phyloP scores from a whole-genome alignment of 768 basidiomycete species.

The Kondoa malvinella region DNA sequence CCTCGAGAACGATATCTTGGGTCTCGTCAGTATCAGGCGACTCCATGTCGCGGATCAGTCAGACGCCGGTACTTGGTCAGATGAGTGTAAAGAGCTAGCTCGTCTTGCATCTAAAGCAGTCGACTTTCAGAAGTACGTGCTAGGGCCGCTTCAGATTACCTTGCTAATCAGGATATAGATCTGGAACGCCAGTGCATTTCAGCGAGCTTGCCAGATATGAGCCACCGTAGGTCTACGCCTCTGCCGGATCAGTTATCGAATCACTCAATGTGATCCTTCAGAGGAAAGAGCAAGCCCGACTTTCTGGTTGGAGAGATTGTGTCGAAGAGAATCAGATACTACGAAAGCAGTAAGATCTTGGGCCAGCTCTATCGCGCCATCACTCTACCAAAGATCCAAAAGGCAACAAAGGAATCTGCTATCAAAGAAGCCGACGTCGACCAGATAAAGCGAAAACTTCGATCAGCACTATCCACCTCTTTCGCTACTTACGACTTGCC shows the following conservation, averaged over 20 bases:
- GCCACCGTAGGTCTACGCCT: too few species aligned
- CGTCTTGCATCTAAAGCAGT: background rate
- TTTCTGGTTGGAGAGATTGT: background rate
- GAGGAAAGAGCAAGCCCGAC: too few species aligned
- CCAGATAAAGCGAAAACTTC: background rate
- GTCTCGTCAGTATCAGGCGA: background rate
- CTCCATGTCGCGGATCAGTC: slow-evolving; percentile 1
- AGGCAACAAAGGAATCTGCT: background rate
- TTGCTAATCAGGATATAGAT: background rate
- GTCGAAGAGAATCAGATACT: background rate
- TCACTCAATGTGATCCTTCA: too few species aligned
- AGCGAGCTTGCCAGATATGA: background rate
- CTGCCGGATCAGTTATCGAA: too few species aligned
- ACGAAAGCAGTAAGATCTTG: background rate
- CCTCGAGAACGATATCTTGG: background rate
- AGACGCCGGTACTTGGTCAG: background rate
- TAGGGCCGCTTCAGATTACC: background rate
- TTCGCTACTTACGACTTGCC: background rate
- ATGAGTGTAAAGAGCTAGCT: background rate
- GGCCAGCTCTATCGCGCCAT: background rate
- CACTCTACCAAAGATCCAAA: background rate
- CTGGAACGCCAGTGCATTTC: background rate
- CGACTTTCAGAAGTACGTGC: background rate
- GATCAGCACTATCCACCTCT: background rate
- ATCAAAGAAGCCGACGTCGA: background rate